A percentile compares a stretch with the other conserved stretches of the same genome.
phyloP scores from a whole-genome alignment of 2,329 filamentous ascomycete genomes.

The Alternaria hordeiaustralica region DNA sequence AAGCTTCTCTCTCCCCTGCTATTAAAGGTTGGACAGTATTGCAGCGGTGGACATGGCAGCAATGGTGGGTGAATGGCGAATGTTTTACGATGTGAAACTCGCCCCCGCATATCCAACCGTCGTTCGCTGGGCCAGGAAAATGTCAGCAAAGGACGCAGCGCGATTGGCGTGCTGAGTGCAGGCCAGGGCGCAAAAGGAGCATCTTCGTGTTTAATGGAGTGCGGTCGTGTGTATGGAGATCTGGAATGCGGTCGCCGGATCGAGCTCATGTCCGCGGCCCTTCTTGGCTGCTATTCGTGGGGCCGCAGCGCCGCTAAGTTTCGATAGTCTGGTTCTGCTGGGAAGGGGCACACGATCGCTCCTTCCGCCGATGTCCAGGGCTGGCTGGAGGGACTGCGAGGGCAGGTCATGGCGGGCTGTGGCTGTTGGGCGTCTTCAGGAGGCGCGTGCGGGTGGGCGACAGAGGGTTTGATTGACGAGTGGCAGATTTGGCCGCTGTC shows the following conservation, averaged over 20 bases:
- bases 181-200: background rate
- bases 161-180: background rate
- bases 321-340: conserved; percentile 13
- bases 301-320: conserved; percentile 10
- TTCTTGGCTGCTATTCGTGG: background rate
- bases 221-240: conserved; percentile 1
- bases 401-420: background rate
- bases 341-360: conserved; percentile 8
- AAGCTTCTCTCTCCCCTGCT: background rate
- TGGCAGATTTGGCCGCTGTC: background rate
- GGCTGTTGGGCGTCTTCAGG: background rate
- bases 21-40: background rate
- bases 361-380: background rate
- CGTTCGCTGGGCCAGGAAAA: background rate
- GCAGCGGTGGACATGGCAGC: background rate
- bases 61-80: background rate
- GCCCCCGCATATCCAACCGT: conserved; percentile 1
- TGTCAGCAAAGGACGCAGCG: background rate
- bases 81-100: background rate
- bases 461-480: background rate
- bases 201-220: background rate
- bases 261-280: conserved; percentile 6
- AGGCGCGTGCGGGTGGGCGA: conserved; percentile 6
- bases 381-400: background rate
- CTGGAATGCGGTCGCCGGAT: background rate